phyloP scores from a whole-genome alignment of 2,329 filamentous ascomycete genomes.

The Cladosporium colombiae region DNA sequence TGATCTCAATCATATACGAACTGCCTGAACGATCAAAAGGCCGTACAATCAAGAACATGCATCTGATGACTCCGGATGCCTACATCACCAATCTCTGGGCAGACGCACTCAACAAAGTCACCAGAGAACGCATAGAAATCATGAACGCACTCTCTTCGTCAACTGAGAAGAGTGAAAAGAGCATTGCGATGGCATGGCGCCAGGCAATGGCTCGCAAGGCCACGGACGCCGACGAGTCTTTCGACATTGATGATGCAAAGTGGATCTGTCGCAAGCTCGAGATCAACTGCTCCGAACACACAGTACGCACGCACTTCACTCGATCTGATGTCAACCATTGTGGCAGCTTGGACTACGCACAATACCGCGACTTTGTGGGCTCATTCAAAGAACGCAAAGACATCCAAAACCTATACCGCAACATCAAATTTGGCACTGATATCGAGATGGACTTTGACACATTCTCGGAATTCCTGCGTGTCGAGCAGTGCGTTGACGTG shows the following conservation, averaged over 20 bases:
- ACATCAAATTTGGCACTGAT: conserved; percentile 50
- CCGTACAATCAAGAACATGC: conserved; percentile 71
- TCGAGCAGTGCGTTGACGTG: conserved; percentile 75
- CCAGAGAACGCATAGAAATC: conserved; percentile 81
- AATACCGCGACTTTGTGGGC: conserved; percentile 82
- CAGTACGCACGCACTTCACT: conserved; percentile 72
- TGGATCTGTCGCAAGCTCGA: conserved; percentile 85
- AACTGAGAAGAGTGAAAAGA: conserved; percentile 73
- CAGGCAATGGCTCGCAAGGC: conserved; percentile 74
- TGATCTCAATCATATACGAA: conserved; percentile 89
- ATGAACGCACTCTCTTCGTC: conserved; percentile 84
- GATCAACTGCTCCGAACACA: conserved; percentile 80
- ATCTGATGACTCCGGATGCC: conserved; percentile 77
- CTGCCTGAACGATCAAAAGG: conserved; percentile 76
- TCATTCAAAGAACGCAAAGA: conserved; percentile 83
- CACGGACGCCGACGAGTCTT: conserved; percentile 62
- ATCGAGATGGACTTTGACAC: conserved; percentile 67
- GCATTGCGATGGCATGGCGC: conserved; percentile 69
- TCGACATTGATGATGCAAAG: conserved; percentile 77
- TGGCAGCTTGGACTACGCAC: conserved; percentile 70
- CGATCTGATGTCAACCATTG: conserved; percentile 66
- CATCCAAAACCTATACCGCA: conserved; percentile 70
- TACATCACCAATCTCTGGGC: conserved; percentile 78
- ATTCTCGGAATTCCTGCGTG: conserved; percentile 73
- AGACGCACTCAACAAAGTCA: conserved; percentile 77